phyloP scores from a whole-genome alignment of 768 basidiomycete species.

The Termitomyces eurrhizus region DNA sequence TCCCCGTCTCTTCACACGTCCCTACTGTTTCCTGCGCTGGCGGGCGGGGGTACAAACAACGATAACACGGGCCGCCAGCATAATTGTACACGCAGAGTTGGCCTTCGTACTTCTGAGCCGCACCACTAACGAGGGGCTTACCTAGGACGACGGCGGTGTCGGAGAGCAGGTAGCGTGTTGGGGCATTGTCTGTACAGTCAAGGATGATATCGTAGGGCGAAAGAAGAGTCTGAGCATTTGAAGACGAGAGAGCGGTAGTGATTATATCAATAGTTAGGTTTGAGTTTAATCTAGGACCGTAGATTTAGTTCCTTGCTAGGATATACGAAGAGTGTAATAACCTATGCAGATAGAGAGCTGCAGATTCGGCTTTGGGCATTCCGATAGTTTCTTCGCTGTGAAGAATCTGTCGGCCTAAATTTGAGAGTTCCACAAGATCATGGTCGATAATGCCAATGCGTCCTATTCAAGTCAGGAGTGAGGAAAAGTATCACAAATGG shows the following conservation, averaged over 20 bases:
- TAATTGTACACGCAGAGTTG: constrained; percentile 78
- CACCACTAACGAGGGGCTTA: constrained; percentile 48
- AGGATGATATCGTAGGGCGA: constrained; percentile 16
- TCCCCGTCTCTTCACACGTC: constrained; percentile 85
- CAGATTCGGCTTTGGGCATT: constrained; percentile 78
- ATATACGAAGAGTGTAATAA: constrained; percentile 23
- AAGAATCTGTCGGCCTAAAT: constrained; percentile 69
- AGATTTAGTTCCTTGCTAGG: background rate
- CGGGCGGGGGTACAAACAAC: constrained; percentile 87
- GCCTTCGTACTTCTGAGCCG: constrained; percentile 83
- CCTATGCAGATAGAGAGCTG: constrained; percentile 65
- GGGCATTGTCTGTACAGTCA: constrained; percentile 58
- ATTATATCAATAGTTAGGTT: constrained; percentile 55
- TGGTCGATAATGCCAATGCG: constrained; percentile 15
- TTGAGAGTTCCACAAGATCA: constrained; percentile 17
- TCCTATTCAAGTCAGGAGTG: background rate
- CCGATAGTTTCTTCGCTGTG: constrained; percentile 76
- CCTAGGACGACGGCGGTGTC: constrained; percentile 71
- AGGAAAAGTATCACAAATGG: background rate
- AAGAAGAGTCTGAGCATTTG: constrained; percentile 60
- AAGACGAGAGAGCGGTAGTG: constrained; percentile 46
- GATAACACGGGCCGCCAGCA: constrained; percentile 81
- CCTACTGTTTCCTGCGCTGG: constrained; percentile 61
- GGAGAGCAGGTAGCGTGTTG: constrained; percentile 90
- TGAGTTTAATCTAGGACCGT: constrained; percentile 65